Conservation (phyloP, 2,329 filamentous ascomycete genomes). For the Sporothrix curviconia region DNA sequence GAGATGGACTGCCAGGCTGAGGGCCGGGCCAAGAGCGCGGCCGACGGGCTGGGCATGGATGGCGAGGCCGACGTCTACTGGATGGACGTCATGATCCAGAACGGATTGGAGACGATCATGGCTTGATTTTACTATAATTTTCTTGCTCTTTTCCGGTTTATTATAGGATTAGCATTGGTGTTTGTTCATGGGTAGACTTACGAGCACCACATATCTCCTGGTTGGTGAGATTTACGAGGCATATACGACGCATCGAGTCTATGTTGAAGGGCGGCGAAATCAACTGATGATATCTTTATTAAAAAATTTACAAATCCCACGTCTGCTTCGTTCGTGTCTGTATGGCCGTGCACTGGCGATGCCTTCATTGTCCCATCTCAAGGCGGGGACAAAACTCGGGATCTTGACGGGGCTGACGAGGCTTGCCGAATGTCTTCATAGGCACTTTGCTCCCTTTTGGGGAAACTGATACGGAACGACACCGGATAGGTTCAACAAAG, state of each 20-base stretch:
- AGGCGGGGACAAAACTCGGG: not conserved
- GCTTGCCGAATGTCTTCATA: not conserved
- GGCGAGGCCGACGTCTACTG: constrained; percentile 42
- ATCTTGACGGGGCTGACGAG: not conserved
- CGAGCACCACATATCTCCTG: too few relatives aligned
- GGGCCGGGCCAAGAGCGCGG: not conserved
- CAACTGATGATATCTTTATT: too few relatives aligned
- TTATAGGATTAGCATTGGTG: too few relatives aligned
- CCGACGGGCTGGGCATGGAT: constrained; percentile 17
- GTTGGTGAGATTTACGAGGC: not conserved
- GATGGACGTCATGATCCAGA: constrained; percentile 52
- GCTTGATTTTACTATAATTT: too few relatives aligned
- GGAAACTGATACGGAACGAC: not conserved
- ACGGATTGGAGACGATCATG: constrained; percentile 43
- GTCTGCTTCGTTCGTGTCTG: too few relatives aligned
- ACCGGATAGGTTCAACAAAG: not conserved
- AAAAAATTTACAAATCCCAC: too few relatives aligned
- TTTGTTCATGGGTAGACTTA: too few relatives aligned
- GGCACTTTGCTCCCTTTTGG: not conserved
- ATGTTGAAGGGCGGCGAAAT: too few relatives aligned
- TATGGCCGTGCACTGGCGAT: too few relatives aligned
- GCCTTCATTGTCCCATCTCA: too few relatives aligned
- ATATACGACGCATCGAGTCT: too few relatives aligned
- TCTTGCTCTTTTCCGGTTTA: too few relatives aligned
- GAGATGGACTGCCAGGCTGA: constrained; percentile 34